Evolutionary conservation across 331 rosid genomes (phyloP).

Genomic region (Quercus tomentella): DNA sequence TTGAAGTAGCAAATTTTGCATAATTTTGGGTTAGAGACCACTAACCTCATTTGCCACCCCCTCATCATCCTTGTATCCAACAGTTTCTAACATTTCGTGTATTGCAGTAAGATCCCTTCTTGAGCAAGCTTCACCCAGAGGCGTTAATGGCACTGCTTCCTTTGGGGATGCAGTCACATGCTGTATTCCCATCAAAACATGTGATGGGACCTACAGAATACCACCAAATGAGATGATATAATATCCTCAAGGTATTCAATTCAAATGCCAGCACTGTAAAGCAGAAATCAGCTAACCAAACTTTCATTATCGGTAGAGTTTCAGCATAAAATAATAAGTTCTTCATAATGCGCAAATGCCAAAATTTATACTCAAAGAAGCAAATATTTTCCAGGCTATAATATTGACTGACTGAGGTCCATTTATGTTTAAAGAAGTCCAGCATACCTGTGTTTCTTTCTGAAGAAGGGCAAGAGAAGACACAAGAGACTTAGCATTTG

Average conservation of each 20-base stretch:
- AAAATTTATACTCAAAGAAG: background rate
- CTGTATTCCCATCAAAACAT: conserved; percentile 71
- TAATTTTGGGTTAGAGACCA: conserved; percentile 3
- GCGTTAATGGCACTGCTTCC: conserved; percentile 57
- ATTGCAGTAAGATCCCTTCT: conserved; percentile 92
- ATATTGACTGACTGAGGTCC: background rate
- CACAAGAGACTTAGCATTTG: conserved; percentile 81
- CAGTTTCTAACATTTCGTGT: conserved; percentile 80
- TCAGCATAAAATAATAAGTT: background rate
- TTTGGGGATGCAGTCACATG: conserved; percentile 48
- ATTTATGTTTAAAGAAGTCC: background rate
- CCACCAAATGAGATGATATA: conserved; percentile 20
- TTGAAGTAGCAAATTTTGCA: background rate
- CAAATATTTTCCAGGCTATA: background rate
- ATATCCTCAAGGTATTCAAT: background rate
- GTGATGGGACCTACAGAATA: conserved; percentile 63
- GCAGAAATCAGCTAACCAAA: conserved; percentile 27
- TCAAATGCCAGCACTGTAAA: conserved; percentile 7
- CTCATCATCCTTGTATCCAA: conserved; percentile 94
- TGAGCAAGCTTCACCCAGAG: conserved; percentile 93
- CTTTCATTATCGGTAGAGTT: conserved; percentile 1
- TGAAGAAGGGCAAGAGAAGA: conserved; percentile 76
- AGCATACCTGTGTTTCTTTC: conserved; percentile 69
- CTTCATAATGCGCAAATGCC: background rate
- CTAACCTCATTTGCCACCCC: conserved; percentile 93